A percentile compares a stretch with the other conserved stretches of the same genome.
phyloP scores from a whole-genome alignment of 148 eudicot genomes.

The Rhododendron mucronatum region DNA sequence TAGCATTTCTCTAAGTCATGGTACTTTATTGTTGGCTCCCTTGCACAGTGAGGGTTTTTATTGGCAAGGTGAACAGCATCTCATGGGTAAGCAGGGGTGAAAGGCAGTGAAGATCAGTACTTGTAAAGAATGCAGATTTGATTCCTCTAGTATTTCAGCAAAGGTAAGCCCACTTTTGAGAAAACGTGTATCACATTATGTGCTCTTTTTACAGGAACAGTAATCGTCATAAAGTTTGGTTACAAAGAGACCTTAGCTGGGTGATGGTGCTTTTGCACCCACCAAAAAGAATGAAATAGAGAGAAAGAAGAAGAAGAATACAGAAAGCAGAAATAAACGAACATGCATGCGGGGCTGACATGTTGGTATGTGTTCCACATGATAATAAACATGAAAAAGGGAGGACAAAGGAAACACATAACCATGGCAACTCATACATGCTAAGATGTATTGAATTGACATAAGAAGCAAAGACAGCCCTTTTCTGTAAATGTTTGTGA shows the following conservation, averaged over 20 bases:
- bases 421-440: neutral
- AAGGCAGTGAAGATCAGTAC: neutral
- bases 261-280: conserved; percentile 4
- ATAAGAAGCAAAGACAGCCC: neutral
- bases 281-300: neutral
- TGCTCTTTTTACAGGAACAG: neutral
- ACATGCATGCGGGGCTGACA: neutral
- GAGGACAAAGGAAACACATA: neutral
- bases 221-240: neutral
- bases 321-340: neutral
- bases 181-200: neutral
- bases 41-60: neutral
- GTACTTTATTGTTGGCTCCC: neutral
- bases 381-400: neutral
- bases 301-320: neutral
- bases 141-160: neutral
- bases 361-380: neutral
- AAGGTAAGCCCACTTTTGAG: neutral
- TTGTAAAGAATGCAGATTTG: neutral
- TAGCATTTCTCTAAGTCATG: neutral
- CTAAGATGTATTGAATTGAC: neutral
- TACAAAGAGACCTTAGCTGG: neutral
- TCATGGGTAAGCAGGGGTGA: neutral
- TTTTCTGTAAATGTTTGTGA: neutral
- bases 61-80: neutral